Evolutionary conservation across 2,329 filamentous ascomycete species (phyloP).

Genomic region (Amauroascus niger): DNA sequence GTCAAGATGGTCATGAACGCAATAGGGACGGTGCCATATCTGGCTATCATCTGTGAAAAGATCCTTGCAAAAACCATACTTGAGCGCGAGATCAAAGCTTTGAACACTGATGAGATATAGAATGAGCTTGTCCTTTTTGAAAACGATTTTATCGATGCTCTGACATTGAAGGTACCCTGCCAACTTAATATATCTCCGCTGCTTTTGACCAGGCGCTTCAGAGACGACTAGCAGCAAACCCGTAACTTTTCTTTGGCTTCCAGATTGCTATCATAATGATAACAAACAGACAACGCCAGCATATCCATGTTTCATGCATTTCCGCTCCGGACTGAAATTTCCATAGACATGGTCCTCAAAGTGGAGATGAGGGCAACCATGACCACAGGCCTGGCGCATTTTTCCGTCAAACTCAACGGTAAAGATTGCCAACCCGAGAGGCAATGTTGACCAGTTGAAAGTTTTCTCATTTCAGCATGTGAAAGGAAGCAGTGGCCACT

Average conservation of each 20-base stretch:
- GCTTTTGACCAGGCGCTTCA: neutral
- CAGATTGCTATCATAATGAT: neutral
- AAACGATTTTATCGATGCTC: neutral
- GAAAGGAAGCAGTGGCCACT: too few species aligned
- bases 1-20: neutral
- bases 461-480: too few species aligned
- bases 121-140: neutral
- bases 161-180: neutral
- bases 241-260: neutral
- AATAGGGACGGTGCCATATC: neutral
- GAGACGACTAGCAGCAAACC: neutral
- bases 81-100: too few species aligned
- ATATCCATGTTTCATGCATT: neutral
- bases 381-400: too few species aligned
- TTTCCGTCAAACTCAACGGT: too few species aligned
- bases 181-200: neutral
- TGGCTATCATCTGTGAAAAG: neutral
- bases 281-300: too few species aligned
- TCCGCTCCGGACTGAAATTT: too few species aligned
- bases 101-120: too few species aligned
- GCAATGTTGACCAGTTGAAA: too few species aligned
- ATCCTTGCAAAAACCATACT: neutral
- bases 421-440: too few species aligned
- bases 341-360: too few species aligned
- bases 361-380: too few species aligned